A percentile compares a stretch with the other conserved stretches of the same genome.
phyloP scores from a whole-genome alignment of 1,284 basidiomycete genomes.

The Phylloporus sp. region DNA sequence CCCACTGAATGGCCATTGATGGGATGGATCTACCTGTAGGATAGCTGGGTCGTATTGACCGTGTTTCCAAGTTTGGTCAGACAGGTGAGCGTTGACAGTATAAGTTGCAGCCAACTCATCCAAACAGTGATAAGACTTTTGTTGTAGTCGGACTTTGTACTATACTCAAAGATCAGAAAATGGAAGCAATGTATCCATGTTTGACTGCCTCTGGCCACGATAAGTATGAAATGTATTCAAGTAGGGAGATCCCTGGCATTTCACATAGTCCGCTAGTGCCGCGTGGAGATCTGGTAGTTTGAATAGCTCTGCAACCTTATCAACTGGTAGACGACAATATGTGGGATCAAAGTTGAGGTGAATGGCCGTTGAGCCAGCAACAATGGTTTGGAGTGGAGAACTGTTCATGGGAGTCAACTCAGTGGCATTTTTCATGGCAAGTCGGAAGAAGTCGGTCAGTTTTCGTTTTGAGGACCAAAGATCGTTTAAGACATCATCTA shows the following conservation, averaged over 20 bases:
- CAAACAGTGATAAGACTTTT: neutral
- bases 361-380: neutral
- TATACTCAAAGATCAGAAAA: neutral
- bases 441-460: neutral
- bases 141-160: neutral
- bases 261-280: neutral
- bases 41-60: neutral
- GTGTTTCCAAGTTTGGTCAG: neutral
- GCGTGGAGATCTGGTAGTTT: neutral
- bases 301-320: neutral
- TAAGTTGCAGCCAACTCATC: neutral
- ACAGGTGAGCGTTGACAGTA: neutral
- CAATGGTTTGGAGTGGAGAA: neutral
- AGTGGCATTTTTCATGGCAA: neutral
- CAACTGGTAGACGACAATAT: neutral
- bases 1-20: neutral
- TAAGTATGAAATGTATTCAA: neutral
- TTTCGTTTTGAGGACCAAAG: neutral
- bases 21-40: neutral
- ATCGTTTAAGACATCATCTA: no score
- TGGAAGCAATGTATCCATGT: neutral
- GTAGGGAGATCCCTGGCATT: no score
- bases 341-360: neutral
- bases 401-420: neutral
- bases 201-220: no score